Percentiles rank a stretch among this genome's conserved stretches.
phyloP scores from a whole-genome alignment of 2,329 filamentous ascomycete genomes.

The Cladophialophora psammophila region DNA sequence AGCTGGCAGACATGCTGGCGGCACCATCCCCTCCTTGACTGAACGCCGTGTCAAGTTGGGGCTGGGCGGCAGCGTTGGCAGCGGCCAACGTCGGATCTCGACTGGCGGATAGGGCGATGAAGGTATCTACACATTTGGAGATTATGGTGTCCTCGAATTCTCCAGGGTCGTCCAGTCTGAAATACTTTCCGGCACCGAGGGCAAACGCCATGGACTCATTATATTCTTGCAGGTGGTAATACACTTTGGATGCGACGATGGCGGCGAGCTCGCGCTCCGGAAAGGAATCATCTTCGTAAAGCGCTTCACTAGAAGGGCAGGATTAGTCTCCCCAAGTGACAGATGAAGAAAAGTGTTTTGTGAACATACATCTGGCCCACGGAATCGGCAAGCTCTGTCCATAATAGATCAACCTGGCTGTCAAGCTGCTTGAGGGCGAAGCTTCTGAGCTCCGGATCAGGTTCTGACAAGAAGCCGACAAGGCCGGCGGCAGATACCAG shows the following conservation, averaged over 20 bases:
- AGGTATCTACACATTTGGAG: constrained; percentile 97
- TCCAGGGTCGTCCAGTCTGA: constrained; percentile 87
- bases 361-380: constrained; percentile 86
- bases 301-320: constrained; percentile 73
- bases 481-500: constrained; percentile 94
- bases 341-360: constrained; percentile 18
- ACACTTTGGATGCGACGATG: constrained; percentile 94
- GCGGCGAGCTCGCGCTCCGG: constrained; percentile 93
- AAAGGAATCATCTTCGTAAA: constrained; percentile 96
- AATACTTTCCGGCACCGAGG: constrained; percentile 90
- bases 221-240: constrained; percentile 98
- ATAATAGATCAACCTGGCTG: constrained; percentile 94
- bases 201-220: constrained; percentile 99
- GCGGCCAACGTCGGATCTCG: constrained; percentile 61
- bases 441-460: constrained; percentile 90
- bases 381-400: constrained; percentile 94
- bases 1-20: constrained; percentile 68
- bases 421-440: constrained; percentile 96
- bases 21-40: constrained; percentile 70
- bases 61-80: constrained; percentile 57
- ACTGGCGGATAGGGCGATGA: constrained; percentile 79
- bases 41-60: constrained; percentile 81
- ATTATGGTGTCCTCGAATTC: constrained; percentile 99
- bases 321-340: constrained; percentile 34
- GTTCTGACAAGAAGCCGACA: constrained; percentile 92